These are phyloP conservation scores for Alternaria postmessia DNA, from an alignment of 2,329 filamentous ascomycete genomes.

Conservation along the genomic window DNA sequence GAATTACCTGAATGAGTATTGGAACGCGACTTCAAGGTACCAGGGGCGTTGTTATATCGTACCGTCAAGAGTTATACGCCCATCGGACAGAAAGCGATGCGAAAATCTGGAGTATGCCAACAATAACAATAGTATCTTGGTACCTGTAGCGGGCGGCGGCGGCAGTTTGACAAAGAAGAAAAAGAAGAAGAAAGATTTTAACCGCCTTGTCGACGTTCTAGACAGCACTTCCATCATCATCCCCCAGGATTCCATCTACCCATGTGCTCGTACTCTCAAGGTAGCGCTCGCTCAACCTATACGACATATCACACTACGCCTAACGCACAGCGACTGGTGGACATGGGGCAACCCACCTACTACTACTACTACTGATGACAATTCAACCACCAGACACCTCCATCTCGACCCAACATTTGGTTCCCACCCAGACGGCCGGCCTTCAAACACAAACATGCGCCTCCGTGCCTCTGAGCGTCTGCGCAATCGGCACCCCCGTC, in stretches of 20 bases:
- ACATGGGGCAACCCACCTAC: conserved; percentile 20
- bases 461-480: conserved; percentile 26
- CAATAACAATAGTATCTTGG: not conserved
- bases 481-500: conserved; percentile 11
- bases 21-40: conserved; percentile 13
- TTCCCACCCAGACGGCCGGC: not conserved
- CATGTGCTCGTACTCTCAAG: conserved; percentile 1
- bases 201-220: not conserved
- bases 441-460: conserved; percentile 25
- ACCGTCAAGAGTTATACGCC: not conserved
- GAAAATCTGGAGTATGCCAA: not conserved
- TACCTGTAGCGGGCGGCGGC: too few species aligned
- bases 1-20: not conserved
- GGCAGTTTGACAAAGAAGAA: too few species aligned
- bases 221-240: too few species aligned
- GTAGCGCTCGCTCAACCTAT: conserved; percentile 21
- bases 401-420: conserved; percentile 34
- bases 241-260: not conserved
- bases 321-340: conserved; percentile 26
- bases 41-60: conserved; percentile 16
- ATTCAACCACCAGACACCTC: conserved; percentile 10
- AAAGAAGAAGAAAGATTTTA: fast-evolving
- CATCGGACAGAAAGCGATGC: too few species aligned
- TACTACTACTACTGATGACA: not conserved
- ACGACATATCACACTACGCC: conserved; percentile 26